Conservation (phyloP, 2,329 filamentous ascomycete genomes). For the Ophiosphaerella korrae region DNA sequence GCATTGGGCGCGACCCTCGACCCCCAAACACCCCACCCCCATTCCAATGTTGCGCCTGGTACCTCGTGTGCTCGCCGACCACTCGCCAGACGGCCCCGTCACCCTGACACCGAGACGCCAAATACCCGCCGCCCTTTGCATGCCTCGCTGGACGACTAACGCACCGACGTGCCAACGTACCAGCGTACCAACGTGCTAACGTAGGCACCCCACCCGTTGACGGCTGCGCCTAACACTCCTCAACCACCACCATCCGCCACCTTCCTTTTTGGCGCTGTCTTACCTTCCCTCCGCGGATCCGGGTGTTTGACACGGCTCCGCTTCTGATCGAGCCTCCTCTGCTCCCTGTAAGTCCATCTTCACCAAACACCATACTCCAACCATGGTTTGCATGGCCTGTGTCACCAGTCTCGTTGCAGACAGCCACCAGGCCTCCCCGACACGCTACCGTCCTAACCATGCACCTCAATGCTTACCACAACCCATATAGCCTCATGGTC, state of each 20-base stretch:
- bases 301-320: slow-evolving; percentile 15
- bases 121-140: no score
- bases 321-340: slow-evolving; percentile 3
- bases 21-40: not conserved
- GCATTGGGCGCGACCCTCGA: not conserved
- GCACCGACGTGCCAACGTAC: not conserved
- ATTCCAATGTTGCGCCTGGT: no score
- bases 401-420: not conserved
- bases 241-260: slow-evolving; percentile 9
- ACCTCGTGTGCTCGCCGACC: no score
- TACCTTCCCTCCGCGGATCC: slow-evolving; percentile 9
- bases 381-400: not conserved
- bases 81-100: no score
- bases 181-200: no score
- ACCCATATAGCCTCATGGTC: slow-evolving; percentile 45
- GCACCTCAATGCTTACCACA: slow-evolving; percentile 6
- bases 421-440: not conserved
- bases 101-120: no score
- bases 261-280: not conserved
- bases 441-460: not conserved
- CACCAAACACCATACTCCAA: no score
- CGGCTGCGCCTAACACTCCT: slow-evolving; percentile 14
- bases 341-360: not conserved
- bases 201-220: slow-evolving; percentile 13
- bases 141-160: not conserved